These are phyloP conservation scores for Vitis cinerea DNA, from an alignment of 164 flowering plant species.

Conservation along the genomic window DNA sequence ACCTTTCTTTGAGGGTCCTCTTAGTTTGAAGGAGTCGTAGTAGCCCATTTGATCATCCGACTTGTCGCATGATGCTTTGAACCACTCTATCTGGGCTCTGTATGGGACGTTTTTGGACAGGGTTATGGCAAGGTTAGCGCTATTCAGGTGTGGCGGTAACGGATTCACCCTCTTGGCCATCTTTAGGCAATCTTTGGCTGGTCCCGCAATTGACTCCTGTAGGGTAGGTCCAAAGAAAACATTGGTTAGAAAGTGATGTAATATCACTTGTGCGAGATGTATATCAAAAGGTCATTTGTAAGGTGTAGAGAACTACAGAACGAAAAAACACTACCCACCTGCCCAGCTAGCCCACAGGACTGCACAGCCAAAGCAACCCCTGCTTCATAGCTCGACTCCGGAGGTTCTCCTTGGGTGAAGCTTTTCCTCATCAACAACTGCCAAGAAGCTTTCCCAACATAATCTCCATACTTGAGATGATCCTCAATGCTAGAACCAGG, in stretches of 20 bases:
- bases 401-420: constrained; percentile 21
- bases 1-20: constrained; percentile 42
- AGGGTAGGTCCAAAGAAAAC: background rate
- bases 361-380: constrained; percentile 61
- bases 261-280: too few relatives aligned
- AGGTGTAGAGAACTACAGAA: too few relatives aligned
- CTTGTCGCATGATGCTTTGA: constrained; percentile 57
- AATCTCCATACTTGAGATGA: constrained; percentile 59
- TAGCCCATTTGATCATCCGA: constrained; percentile 62
- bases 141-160: constrained; percentile 48
- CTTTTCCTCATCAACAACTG: constrained; percentile 41
- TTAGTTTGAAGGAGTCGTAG: constrained; percentile 68
- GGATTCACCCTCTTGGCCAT: constrained; percentile 40
- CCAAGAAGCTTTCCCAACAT: constrained; percentile 29
- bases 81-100: constrained; percentile 82
- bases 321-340: constrained; percentile 39
- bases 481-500: constrained; percentile 40
- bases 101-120: constrained; percentile 47
- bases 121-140: constrained; percentile 48
- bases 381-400: constrained; percentile 54
- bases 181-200: constrained; percentile 44
- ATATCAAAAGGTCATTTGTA: too few relatives aligned
- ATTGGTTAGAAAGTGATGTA: background rate
- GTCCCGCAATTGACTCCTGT: constrained; percentile 30
- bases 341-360: constrained; percentile 39